phyloP scores from a whole-genome alignment of 768 basidiomycete species.

The Nidularia pulvinata region DNA sequence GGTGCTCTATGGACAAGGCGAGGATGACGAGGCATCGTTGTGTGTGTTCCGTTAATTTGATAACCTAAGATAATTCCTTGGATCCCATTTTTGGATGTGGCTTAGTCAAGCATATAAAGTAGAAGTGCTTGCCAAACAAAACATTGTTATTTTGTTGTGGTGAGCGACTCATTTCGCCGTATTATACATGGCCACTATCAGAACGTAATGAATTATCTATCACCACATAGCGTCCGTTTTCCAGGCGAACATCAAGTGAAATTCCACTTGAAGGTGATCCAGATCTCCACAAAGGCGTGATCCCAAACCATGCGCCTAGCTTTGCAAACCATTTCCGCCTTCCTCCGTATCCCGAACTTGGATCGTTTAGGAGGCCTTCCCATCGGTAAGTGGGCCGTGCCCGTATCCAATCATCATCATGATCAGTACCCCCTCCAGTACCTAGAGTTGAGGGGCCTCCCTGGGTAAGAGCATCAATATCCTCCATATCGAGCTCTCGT shows the following conservation, averaged over 20 bases:
- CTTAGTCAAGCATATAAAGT: conserved; percentile 1
- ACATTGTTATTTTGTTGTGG: too few relatives aligned
- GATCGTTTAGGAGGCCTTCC: conserved; percentile 66
- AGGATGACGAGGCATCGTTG: conserved; percentile 20
- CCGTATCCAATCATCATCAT: conserved; percentile 61
- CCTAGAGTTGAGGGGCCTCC: conserved; percentile 54
- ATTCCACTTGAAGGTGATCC: conserved; percentile 52
- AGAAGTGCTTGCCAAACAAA: too few relatives aligned
- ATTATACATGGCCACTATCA: too few relatives aligned
- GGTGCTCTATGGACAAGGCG: conserved; percentile 14
- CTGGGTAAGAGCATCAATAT: conserved; percentile 54
- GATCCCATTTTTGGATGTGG: background rate
- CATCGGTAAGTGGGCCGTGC: conserved; percentile 65
- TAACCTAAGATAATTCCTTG: background rate
- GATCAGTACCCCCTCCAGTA: conserved; percentile 72
- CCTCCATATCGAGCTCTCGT: conserved; percentile 61
- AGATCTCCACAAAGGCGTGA: conserved; percentile 62
- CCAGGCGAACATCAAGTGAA: conserved; percentile 56
- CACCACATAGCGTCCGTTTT: conserved; percentile 59
- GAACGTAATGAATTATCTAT: conserved; percentile 16
- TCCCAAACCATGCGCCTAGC: conserved; percentile 67
- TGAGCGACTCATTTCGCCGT: too few relatives aligned
- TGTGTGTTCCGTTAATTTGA: background rate
- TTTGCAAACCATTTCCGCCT: conserved; percentile 46
- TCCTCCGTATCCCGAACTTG: conserved; percentile 28